Percentiles rank a stretch among this genome's conserved stretches.
Conservation (phyloP, 139 green algal genomes). For the Closterium sp. region DNA sequence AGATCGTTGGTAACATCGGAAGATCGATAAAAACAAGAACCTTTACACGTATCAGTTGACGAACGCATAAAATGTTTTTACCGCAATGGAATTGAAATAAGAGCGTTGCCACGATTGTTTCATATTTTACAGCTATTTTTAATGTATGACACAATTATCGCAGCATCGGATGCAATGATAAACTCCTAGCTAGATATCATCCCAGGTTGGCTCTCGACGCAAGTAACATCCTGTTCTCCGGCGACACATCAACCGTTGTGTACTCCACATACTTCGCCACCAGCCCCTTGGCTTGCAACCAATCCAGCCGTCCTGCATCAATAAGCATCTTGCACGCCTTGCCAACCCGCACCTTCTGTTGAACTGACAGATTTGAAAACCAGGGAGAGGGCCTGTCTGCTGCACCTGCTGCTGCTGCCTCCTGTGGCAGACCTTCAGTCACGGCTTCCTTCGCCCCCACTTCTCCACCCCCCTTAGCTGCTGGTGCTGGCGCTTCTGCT, state of each 20-base stretch:
- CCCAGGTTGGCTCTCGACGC: neutral
- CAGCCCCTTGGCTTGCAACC: constrained; percentile 6
- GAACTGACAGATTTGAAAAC: neutral
- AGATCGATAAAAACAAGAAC: neutral
- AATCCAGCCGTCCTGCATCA: constrained; percentile 13
- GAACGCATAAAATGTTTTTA: too few species aligned
- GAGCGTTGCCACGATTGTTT: too few species aligned
- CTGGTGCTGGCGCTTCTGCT: neutral
- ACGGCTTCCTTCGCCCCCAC: neutral
- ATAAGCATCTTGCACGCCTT: constrained; percentile 22
- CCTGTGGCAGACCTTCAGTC: neutral
- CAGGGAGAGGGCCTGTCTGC: neutral
- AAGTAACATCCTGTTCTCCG: constrained; percentile 12
- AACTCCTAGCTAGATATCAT: too few species aligned
- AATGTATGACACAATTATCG: too few species aligned
- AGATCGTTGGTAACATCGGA: neutral
- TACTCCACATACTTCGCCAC: neutral
- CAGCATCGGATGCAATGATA: too few species aligned
- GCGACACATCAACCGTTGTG: constrained; percentile 1
- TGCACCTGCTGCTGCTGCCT: neutral
- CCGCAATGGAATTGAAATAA: too few species aligned
- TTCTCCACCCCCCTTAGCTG: neutral
- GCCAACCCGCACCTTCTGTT: constrained; percentile 2
- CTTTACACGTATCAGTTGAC: too few species aligned
- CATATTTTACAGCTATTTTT: too few species aligned